Evolutionary conservation across 352 stramenopile genomes (phyloP).

Genomic region (Phytophthora ramorum): DNA sequence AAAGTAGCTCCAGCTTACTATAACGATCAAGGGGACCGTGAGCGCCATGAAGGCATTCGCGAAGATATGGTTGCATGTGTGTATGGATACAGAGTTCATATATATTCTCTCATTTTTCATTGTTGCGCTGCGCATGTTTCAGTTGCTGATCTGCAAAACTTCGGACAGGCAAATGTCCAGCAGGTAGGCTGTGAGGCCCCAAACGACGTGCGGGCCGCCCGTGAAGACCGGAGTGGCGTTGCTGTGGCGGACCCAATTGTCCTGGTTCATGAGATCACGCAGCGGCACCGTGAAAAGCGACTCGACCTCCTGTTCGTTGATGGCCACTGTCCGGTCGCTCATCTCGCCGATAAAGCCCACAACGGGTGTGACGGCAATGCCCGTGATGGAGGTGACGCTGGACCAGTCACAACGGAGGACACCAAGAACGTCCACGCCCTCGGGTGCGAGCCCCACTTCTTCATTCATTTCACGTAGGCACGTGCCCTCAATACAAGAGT

Average conservation of each 20-base stretch:
- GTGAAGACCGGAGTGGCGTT: constrained; percentile 94
- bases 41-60: constrained; percentile 1
- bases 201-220: constrained; percentile 95
- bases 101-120: constrained; percentile 16
- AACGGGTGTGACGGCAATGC: constrained; percentile 97
- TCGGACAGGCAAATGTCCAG: constrained; percentile 89
- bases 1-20: constrained; percentile 29
- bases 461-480: constrained; percentile 98
- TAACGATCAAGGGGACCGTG: not conserved
- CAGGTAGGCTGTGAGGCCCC: constrained; percentile 97
- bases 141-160: constrained; percentile 57
- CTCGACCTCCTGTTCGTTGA: constrained; percentile 96
- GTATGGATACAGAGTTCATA: constrained; percentile 36
- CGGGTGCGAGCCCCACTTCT: constrained; percentile 92
- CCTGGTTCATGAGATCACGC: constrained; percentile 82
- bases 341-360: constrained; percentile 97
- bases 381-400: constrained; percentile 94
- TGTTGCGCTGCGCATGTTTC: constrained; percentile 1
- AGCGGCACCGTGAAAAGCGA: constrained; percentile 96
- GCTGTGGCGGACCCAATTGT: constrained; percentile 80
- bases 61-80: not conserved
- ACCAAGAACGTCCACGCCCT: constrained; percentile 92
- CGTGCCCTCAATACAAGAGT: constrained; percentile 96
- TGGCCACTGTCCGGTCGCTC: constrained; percentile 87
- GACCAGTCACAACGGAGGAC: constrained; percentile 97